A percentile compares a stretch with the other conserved stretches of the same genome.
Conservation (phyloP, 345 rosid species). For the Corchorus capsularis region DNA sequence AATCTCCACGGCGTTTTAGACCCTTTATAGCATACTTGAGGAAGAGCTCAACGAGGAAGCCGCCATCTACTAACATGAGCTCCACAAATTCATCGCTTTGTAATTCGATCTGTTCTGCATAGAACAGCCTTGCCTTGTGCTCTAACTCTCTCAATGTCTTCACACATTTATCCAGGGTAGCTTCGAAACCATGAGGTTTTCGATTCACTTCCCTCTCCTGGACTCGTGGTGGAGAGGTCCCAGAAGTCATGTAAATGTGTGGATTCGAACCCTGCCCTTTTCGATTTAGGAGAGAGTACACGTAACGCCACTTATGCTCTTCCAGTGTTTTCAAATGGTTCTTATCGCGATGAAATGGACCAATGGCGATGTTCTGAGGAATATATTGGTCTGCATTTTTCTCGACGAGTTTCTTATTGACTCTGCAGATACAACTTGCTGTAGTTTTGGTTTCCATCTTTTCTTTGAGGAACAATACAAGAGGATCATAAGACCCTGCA, state of each 20-base stretch:
- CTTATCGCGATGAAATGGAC: slow-evolving; percentile 38
- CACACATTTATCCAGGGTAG: slow-evolving; percentile 39
- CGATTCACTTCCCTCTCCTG: slow-evolving; percentile 25
- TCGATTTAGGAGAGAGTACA: slow-evolving; percentile 44
- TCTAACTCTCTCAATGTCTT: slow-evolving; percentile 40
- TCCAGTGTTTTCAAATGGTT: slow-evolving; percentile 13
- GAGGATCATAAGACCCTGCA: neutral
- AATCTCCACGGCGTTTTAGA: slow-evolving; percentile 47
- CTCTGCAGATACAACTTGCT: slow-evolving; percentile 35
- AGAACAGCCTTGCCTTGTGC: slow-evolving; percentile 41
- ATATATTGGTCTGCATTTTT: slow-evolving; percentile 20
- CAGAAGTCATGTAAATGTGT: too few relatives aligned
- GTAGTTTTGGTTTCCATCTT: slow-evolving; percentile 42
- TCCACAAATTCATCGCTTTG: slow-evolving; percentile 37
- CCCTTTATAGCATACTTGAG: slow-evolving; percentile 35
- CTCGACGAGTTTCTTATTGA: slow-evolving; percentile 3
- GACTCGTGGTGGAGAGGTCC: too few relatives aligned
- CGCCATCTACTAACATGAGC: slow-evolving; percentile 49
- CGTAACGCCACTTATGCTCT: slow-evolving; percentile 50
- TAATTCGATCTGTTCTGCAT: neutral
- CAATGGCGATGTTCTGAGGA: slow-evolving; percentile 47
- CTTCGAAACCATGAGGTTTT: slow-evolving; percentile 31
- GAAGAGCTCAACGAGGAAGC: slow-evolving; percentile 55
- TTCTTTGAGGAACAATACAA: slow-evolving; percentile 33
- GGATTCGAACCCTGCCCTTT: too few relatives aligned